A percentile compares a stretch with the other conserved stretches of the same genome.
phyloP scores from a whole-genome alignment of 2,329 filamentous ascomycete species.

The Shiraia bambusicola region DNA sequence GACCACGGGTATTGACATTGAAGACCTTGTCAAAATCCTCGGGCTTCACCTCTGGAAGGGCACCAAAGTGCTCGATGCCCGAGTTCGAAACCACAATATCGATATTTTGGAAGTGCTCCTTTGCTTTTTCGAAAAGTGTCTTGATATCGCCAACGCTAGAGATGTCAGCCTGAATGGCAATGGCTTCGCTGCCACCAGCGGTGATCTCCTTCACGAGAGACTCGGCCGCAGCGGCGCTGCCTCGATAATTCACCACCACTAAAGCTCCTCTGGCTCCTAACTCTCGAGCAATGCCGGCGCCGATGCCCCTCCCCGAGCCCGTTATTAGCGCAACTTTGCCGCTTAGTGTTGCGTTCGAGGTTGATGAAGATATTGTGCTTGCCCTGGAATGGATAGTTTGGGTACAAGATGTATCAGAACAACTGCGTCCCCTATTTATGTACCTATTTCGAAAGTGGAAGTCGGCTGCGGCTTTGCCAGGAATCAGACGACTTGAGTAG shows the following conservation, averaged over 20 bases:
- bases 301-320: slow-evolving; percentile 62
- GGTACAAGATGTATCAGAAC: too few relatives aligned
- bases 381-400: too few relatives aligned
- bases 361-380: too few relatives aligned
- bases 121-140: too few relatives aligned
- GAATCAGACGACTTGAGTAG: too few relatives aligned
- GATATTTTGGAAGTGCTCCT: slow-evolving; percentile 3
- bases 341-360: too few relatives aligned
- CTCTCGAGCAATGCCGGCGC: slow-evolving; percentile 62
- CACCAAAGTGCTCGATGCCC: slow-evolving; percentile 64
- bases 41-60: slow-evolving; percentile 63
- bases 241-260: slow-evolving; percentile 65
- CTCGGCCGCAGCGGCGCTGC: slow-evolving; percentile 50
- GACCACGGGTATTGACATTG: slow-evolving; percentile 65
- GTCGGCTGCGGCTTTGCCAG: too few relatives aligned
- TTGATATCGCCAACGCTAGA: slow-evolving; percentile 37
- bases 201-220: slow-evolving; percentile 48
- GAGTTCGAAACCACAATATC: slow-evolving; percentile 51
- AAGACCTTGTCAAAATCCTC: slow-evolving; percentile 71
- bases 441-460: too few relatives aligned
- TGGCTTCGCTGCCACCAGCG: slow-evolving; percentile 47
- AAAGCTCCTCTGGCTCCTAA: slow-evolving; percentile 62
- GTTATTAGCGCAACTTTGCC: slow-evolving; percentile 60
- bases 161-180: slow-evolving; percentile 60
- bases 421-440: too few relatives aligned